Base-by-base conservation (phyloP, 352 stramenopile genomes). In the Pythium sp. region DNA sequence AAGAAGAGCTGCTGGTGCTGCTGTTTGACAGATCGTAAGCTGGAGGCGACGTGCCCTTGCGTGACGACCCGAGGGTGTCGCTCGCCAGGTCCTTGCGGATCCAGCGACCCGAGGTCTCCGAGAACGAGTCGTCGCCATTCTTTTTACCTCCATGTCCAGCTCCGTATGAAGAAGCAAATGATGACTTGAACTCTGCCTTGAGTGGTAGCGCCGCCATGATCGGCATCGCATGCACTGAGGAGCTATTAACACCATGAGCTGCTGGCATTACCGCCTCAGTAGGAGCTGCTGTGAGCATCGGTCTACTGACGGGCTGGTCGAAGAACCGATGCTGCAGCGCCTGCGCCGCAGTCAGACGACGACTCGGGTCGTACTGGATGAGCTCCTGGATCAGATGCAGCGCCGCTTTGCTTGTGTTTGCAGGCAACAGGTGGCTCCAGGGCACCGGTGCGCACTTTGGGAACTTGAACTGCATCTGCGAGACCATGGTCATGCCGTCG, bases 281-380 rank as follows among this genome's bases (percentile, higher is more conserved):
- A 26, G 28, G 14, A n/a, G 15, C 15, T 49, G 36, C 64, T 1
- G 78, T 76, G 20, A 79, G 56, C 64, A 74, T 71, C 4, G 86
- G 72, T n/a, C 86, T 74, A 8, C 78, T 56, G 58, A 91, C 73
- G 4, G 41, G n/a, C 62, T 89, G 81, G 58, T 88, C 79, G 54
- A 98, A 98, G 75, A 95, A 98, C n/a, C 91, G 84, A 71, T 98
- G 92, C 77, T 98, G 92, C 62, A 98, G 77, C n/a, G 86, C 84
- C 71, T 98, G 91, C 0, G 80, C 69, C 2, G 95, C 93, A 38
- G 91, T 98, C 20, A 95, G 78, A 4, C 96, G 78, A 46, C 85
- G 71, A 62, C 91, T 89, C 36, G 96, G 95, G 68, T 98, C 92
- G 72, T 93, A 98, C 57, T 95, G 80, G n/a, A 98, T 65, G 47